Conservation (phyloP, 2,329 filamentous ascomycete genomes). For the Xylariomycetidae sp. region DNA sequence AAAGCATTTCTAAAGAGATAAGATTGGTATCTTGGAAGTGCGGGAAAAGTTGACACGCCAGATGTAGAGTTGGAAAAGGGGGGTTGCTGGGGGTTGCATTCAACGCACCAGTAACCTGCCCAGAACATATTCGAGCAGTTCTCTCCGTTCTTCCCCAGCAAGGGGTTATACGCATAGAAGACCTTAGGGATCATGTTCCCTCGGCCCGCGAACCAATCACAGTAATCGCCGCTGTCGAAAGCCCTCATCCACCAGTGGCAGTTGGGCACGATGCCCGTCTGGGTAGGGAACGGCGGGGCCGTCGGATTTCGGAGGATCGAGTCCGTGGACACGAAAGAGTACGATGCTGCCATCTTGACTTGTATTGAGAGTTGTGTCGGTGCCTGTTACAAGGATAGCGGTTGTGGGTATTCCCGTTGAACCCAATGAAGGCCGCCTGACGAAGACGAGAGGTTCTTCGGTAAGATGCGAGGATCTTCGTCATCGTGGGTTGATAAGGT, state of each 20-base stretch:
- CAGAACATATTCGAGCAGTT: conserved; percentile 6
- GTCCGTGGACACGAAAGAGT: no score
- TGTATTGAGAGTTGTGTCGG: no score
- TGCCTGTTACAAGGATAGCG: no score
- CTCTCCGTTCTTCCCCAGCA: conserved; percentile 7
- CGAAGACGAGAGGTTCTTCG: no score
- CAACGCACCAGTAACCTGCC: conserved; percentile 7
- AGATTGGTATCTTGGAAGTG: no score
- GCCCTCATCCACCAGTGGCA: conserved; percentile 7
- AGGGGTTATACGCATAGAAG: conserved; percentile 8
- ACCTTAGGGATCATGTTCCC: not conserved
- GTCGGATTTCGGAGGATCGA: conserved; percentile 3
- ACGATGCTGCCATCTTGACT: no score
- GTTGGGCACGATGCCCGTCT: conserved; percentile 7
- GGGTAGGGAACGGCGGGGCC: conserved; percentile 3
- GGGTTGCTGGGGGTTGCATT: not conserved
- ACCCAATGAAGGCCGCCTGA: no score
- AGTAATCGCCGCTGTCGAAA: conserved; percentile 4
- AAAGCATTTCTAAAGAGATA: not conserved
- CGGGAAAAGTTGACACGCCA: not conserved
- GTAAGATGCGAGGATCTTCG: no score
- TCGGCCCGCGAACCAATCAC: conserved; percentile 3
- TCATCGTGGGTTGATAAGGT: no score
- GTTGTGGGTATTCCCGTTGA: no score
- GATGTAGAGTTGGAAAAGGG: not conserved